Evolutionary conservation across 169 alveolate genomes (phyloP), one percentile per base, ranked within the genome.

Genomic region (Plasmodium blacklocki): DNA sequence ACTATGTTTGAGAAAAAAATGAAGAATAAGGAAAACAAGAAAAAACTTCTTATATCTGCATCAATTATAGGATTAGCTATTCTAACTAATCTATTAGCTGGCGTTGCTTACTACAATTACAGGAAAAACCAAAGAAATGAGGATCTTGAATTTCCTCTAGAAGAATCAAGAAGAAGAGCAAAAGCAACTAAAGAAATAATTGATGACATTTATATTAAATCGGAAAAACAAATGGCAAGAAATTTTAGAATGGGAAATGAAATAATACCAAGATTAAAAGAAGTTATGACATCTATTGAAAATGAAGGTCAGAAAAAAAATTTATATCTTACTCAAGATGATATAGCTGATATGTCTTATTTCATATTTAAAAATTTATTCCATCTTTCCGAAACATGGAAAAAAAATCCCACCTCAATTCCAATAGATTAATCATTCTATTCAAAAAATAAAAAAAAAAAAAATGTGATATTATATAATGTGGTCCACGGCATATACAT

Each of bases 141-240:
- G 5, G 7, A 4, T 60, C 18, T 2, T 19, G 70, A 60, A 18
- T 60, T 60, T 9, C 39, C 70, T 18, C 23, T 5, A n/a, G 18
- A 14, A 43, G 32, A 21, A 64, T 14, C 47, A 14, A 19, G 39
- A 21, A 64, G 39, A 64, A 45, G 23, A 50, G 23, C 26, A 23
- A 21, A 73, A 60, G 19, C n/a, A 3, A 15, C 15, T 9, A n/a
- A 73, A 19, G 86, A 73, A 54, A 73, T 54, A 15, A 73, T 29
- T n/a, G 54, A 52, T 3, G 18, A 50, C 21, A 54, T 54, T 54
- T 26, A 23, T 73, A 49, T 14, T 26, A 15, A 7, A 9, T 11
- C 68, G 3, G 72, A 73, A 73, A 73, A 73, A 73, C 45, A 21
- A 7, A 73, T 73, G 86, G 86, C 86, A n/a, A 9, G 29, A 56